Conservation (phyloP, 805 yeast genomes). For the Tanozyma kutaoensis region DNA sequence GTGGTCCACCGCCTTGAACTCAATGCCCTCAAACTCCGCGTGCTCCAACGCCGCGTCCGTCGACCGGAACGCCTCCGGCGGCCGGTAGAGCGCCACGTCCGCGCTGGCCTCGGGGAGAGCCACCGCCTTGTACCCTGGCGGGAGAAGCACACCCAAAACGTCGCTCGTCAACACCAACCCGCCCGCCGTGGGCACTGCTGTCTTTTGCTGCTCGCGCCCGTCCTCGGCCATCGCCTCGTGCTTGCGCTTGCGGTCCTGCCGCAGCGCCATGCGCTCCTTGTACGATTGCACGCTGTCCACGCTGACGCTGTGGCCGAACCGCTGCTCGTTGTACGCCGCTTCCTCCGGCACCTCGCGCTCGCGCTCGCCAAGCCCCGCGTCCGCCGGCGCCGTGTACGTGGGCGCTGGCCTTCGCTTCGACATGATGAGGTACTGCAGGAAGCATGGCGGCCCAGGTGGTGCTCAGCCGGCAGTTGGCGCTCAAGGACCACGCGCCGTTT, state of each 20-base stretch:
- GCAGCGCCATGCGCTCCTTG: constrained; percentile 5
- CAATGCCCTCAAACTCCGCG: constrained; percentile 5
- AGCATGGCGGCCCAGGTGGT: constrained; percentile 22
- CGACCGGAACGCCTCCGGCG: constrained; percentile 27
- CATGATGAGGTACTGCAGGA: constrained; percentile 2
- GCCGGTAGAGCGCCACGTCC: constrained; percentile 35
- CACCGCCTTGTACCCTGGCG: constrained; percentile 34
- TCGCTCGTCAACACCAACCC: constrained; percentile 29
- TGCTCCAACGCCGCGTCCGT: constrained; percentile 8
- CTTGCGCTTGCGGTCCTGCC: constrained; percentile 1
- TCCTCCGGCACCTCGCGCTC: constrained; percentile 8
- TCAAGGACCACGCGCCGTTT: constrained; percentile 68
- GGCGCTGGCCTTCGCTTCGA: constrained; percentile 16
- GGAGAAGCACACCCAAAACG: constrained; percentile 35
- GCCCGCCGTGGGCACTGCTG: no score
- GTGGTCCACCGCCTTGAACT: constrained; percentile 58
- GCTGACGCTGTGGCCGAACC: constrained; percentile 12
- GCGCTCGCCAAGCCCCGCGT: constrained; percentile 13
- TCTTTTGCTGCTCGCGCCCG: constrained; percentile 1
- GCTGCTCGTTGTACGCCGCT: constrained; percentile 28
- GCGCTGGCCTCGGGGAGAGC: constrained; percentile 30
- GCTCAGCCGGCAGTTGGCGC: constrained; percentile 48
- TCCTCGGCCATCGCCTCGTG: background rate
- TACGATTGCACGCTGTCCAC: constrained; percentile 7
- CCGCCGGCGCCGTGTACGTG: constrained; percentile 20